Evolutionary conservation across 768 basidiomycete genomes (phyloP), one percentile per base, ranked within the genome.

Genomic region (Suillus spraguei): DNA sequence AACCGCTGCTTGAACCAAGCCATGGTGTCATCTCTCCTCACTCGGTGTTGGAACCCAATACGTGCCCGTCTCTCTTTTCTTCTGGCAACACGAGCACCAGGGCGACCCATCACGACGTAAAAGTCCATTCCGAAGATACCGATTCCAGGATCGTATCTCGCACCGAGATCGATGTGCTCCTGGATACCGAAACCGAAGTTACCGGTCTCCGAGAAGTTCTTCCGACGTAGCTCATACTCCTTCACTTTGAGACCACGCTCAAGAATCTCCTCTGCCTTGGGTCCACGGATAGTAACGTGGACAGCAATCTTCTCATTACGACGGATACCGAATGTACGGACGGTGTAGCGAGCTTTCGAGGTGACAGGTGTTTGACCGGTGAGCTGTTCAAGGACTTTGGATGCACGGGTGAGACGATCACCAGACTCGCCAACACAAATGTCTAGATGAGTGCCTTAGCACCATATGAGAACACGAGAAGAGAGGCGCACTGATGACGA

Each of bases 81-180:
- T 82, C 87, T 87, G 70, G 96, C 89, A 50, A 99, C 93, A 65
- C 96, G 92, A 71, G 83, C 87, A 69, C 97, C 97, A 59, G 96
- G 95, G 71, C 97, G 89, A 69, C 95, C 95, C 95, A 99, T 97
- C 65, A 97, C 94, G 69, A 93, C 91, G 75, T 89, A 96, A 82
- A 99, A 99, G 82, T 99, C 97, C 97, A 98, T 98, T 69, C 97
- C 97, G 76, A 98, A 98, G 79, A 99, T 98, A 88, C 97, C 97
- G 74, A 99, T 98, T 74, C 86, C 85, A 66, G 97, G 97, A 79
- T 99, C 97, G 82, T 99, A 99, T 75, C 97, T 89, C 72, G 97
- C 97, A 75, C 97, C 97, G 68, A 99, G 83, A 80, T 99, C 97
- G 80, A 99, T 99, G 81, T 99, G 97, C 83, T 97, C 94, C 82